Evolutionary conservation across 2,329 filamentous ascomycete species (phyloP).

Genomic region (Pezicula neosporulosa): DNA sequence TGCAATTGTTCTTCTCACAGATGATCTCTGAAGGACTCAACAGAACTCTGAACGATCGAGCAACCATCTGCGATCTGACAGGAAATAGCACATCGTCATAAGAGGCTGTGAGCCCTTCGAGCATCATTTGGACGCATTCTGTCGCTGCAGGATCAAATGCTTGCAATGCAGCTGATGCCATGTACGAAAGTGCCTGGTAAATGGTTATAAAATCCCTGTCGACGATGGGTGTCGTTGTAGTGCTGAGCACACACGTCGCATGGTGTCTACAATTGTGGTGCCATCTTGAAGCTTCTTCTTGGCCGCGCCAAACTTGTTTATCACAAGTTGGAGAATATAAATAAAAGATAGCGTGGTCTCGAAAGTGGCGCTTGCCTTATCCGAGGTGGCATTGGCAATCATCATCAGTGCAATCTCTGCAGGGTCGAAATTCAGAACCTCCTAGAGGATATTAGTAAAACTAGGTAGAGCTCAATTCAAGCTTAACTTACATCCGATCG

Average conservation of each 20-base stretch:
- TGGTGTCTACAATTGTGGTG: conserved; percentile 8
- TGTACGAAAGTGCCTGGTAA: conserved; percentile 23
- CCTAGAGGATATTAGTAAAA: conserved; percentile 10
- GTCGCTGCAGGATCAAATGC: conserved; percentile 14
- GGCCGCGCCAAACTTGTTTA: conserved; percentile 27
- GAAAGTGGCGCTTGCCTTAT: conserved; percentile 8
- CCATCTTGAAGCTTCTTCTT: conserved; percentile 2
- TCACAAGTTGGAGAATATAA: conserved; percentile 20
- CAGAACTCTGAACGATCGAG: conserved; percentile 24
- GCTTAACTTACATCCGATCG: conserved; percentile 15
- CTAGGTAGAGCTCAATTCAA: too few species aligned
- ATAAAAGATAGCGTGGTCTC: conserved; percentile 18
- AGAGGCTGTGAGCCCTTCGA: conserved; percentile 10
- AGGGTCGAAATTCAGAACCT: conserved; percentile 6
- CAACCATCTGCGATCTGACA: conserved; percentile 12
- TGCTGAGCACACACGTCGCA: conserved; percentile 10
- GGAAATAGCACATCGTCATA: neutral
- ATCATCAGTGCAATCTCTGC: conserved; percentile 18
- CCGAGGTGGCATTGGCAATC: conserved; percentile 16
- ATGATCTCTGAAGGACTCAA: conserved; percentile 22
- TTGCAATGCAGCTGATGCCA: conserved; percentile 21
- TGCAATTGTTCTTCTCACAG: conserved; percentile 23
- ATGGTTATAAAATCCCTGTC: conserved; percentile 11
- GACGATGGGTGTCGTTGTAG: neutral
- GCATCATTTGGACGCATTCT: conserved; percentile 18